Percentiles rank a stretch among this genome's conserved stretches.
phyloP scores from a whole-genome alignment of 2,329 filamentous ascomycete genomes.

The Hypoxylon sp. region DNA sequence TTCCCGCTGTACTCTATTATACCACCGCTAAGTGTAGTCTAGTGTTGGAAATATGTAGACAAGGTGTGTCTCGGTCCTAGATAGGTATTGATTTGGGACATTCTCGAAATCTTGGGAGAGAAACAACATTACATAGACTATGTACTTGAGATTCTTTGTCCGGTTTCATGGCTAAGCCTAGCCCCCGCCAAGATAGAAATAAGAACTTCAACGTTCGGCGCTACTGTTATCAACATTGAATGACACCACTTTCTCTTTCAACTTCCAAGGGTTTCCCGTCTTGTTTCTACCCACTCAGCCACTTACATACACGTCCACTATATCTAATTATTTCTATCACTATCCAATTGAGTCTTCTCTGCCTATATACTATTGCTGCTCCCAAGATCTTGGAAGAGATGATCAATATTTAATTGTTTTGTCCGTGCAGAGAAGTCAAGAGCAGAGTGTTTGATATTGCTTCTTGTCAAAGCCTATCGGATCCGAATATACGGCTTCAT shows the following conservation, averaged over 20 bases:
- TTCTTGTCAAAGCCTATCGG: constrained; percentile 16
- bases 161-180: constrained; percentile 18
- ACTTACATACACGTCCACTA: background rate
- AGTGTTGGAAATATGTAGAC: constrained; percentile 15
- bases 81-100: constrained; percentile 14
- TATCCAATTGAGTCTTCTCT: background rate
- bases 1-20: background rate
- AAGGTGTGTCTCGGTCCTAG: constrained; percentile 25
- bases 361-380: background rate
- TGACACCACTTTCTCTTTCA: constrained; percentile 29
- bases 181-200: constrained; percentile 25
- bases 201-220: constrained; percentile 23
- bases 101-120: constrained; percentile 16
- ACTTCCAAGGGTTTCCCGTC: constrained; percentile 22
- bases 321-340: background rate
- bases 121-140: background rate
- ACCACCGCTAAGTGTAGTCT: constrained; percentile 7
- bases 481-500: constrained; percentile 3
- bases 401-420: constrained; percentile 22
- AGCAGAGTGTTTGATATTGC: constrained; percentile 9
- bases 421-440: constrained; percentile 10
- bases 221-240: constrained; percentile 27
- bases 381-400: constrained; percentile 4
- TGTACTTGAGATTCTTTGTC: constrained; percentile 10
- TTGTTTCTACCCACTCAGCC: background rate